Percentiles rank a stretch among this genome's conserved stretches.
Conservation (phyloP, 2,329 filamentous ascomycete species). For the Arthrobotrys iridis region DNA sequence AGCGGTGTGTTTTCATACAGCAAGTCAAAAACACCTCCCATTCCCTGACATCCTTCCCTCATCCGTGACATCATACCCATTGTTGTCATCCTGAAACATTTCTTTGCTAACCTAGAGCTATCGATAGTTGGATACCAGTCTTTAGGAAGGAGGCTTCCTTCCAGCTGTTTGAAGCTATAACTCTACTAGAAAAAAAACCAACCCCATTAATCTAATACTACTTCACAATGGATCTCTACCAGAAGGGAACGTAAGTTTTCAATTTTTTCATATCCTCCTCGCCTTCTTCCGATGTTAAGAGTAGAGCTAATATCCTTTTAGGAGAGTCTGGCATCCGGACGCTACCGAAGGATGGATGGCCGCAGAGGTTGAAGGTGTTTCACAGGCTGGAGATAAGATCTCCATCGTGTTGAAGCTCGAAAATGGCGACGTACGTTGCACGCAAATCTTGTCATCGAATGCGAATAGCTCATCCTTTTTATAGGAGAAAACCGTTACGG, state of each 20-base stretch:
- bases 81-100: not conserved
- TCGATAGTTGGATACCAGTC: conserved; percentile 29
- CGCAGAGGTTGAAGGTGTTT: conserved; percentile 90
- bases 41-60: not conserved
- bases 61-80: not conserved
- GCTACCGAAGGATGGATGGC: conserved; percentile 95
- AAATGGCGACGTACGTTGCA: conserved; percentile 80
- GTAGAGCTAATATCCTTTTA: conserved; percentile 62
- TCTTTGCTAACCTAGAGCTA: conserved; percentile 1
- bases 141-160: conserved; percentile 33
- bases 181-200: conserved; percentile 25
- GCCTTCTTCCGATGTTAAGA: not conserved
- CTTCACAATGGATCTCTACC: conserved; percentile 48
- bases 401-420: conserved; percentile 87
- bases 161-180: conserved; percentile 11
- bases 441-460: not conserved
- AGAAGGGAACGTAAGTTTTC: conserved; percentile 48
- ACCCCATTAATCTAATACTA: conserved; percentile 28
- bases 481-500: conserved; percentile 81
- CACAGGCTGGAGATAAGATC: conserved; percentile 83
- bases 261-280: not conserved
- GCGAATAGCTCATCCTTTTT: conserved; percentile 4
- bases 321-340: conserved; percentile 98
- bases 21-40: not conserved
- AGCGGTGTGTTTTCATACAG: conserved; percentile 18